Conservation (phyloP, 371 early-diverging fungal species). For the Haplosporangium sp. region DNA sequence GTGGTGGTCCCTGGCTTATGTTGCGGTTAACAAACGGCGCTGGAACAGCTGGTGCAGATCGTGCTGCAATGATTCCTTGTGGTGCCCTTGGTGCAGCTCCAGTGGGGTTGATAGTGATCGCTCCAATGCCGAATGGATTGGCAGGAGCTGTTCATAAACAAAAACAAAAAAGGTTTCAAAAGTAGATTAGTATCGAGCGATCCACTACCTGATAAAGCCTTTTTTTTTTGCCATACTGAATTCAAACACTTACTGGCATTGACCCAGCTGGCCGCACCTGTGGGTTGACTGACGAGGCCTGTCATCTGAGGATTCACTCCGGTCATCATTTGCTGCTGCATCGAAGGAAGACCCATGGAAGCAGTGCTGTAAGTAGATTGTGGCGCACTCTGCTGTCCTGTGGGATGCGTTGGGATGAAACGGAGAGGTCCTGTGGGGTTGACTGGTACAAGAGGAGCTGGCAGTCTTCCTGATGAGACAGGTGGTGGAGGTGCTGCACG, state of each 20-base stretch:
- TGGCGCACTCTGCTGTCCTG: constrained; percentile 34
- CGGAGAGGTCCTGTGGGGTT: constrained; percentile 51
- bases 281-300: constrained; percentile 57
- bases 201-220: too few relatives aligned
- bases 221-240: not conserved
- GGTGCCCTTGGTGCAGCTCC: constrained; percentile 30
- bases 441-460: constrained; percentile 41
- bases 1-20: constrained; percentile 49
- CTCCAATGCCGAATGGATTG: constrained; percentile 65
- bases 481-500: constrained; percentile 52
- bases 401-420: constrained; percentile 46
- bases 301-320: constrained; percentile 42
- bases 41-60: constrained; percentile 49
- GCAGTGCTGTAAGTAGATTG: constrained; percentile 38
- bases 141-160: constrained; percentile 55
- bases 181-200: not conserved
- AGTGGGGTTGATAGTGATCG: constrained; percentile 47
- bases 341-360: constrained; percentile 35
- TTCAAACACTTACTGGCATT: constrained; percentile 58
- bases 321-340: constrained; percentile 52
- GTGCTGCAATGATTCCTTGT: constrained; percentile 36
- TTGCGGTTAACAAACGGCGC: constrained; percentile 46
- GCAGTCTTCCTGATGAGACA: constrained; percentile 23
- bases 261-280: constrained; percentile 64
- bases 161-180: not conserved